These are phyloP conservation scores for Mortierella antarctica DNA, from an alignment of 192 early-diverging fungal genomes.

Conservation along the genomic window DNA sequence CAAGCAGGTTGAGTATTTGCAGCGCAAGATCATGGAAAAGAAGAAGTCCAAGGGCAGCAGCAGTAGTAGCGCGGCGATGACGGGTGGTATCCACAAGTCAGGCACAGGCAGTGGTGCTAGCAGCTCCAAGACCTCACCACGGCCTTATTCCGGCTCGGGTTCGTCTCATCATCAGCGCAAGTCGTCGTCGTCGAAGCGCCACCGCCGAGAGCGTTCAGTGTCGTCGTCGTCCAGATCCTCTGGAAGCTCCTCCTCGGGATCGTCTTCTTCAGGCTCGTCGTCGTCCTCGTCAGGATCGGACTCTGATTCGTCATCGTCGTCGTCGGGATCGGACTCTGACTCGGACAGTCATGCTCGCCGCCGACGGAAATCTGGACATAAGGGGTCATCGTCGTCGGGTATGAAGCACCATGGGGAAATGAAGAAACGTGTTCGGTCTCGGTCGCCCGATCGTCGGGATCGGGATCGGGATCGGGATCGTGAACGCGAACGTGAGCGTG, in stretches of 20 bases:
- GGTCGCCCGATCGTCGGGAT: slow-evolving; percentile 20
- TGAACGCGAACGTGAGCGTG: slow-evolving; percentile 3
- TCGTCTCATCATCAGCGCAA: slow-evolving; percentile 4
- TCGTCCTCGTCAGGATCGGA: slow-evolving; percentile 10
- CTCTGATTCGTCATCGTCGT: background rate
- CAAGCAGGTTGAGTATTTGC: slow-evolving; percentile 49
- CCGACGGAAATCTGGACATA: too few relatives aligned
- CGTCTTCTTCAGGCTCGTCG: slow-evolving; percentile 15
- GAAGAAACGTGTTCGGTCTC: slow-evolving; percentile 27
- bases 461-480: slow-evolving; percentile 7
- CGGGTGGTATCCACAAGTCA: background rate
- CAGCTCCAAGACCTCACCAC: slow-evolving; percentile 15
- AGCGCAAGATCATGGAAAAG: slow-evolving; percentile 48
- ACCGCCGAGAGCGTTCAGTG: slow-evolving; percentile 16
- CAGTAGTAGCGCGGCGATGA: background rate
- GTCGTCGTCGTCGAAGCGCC: slow-evolving; percentile 22
- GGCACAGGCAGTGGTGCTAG: background rate
- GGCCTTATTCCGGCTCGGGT: background rate
- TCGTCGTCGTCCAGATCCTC: slow-evolving; percentile 21
- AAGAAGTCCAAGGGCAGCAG: slow-evolving; percentile 32
- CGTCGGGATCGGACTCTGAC: slow-evolving; percentile 12
- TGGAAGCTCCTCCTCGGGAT: background rate
- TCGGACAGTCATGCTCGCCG: background rate
- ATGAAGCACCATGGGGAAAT: background rate
- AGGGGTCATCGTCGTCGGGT: slow-evolving; percentile 8